Evolutionary conservation across 2,329 filamentous ascomycete species (phyloP), one percentile per base, ranked within the genome.

Genomic region (Hymenoscyphus fructigenus): DNA sequence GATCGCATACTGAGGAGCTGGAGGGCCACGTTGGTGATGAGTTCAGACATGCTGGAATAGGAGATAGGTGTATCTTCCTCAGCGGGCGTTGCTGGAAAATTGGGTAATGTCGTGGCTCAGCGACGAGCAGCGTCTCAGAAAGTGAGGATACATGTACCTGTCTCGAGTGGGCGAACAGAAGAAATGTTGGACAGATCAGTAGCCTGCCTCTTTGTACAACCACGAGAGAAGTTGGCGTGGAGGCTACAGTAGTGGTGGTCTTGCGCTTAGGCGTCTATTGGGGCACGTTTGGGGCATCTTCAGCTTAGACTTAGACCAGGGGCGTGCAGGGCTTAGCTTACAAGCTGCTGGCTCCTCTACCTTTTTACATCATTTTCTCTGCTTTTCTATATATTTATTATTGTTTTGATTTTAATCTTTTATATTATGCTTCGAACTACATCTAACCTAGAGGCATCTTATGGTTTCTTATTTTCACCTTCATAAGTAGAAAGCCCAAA

Each of bases 1-100:
- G 55, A 23, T 17, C 55, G 55, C 73, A 55, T 75, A 77, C 76
- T 76, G 53, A 77, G 67, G 36, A 77, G 69, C 70, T 76, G 72
- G 60, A 72, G 72, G 60, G 71, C 71, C 5, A 73, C 68, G 59
- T 66, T 70, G 36, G 68, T 72, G 32, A 76, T 66, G 7, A 69
- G 65, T 32, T 72, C 70, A 61, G 73, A 73, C 66, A 72, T 70
- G 56, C 65, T 71, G 66, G 64, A 60, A n/a, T 59, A 28, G 47
- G 29, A 2, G 15, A 15, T 2, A 20, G 7, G 34, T 20, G 57
- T 32, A 17, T 28, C 29, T 17, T 28, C 26, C 6, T 60, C 53
- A 58, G 60, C 47, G 44, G 34, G n/a, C 17, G 28, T 41, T 41
- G 32, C 59, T 61, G 36, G 36, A 38, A 32, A 47, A 62, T 23